Evolutionary conservation across 441 rosid genomes (phyloP), one percentile per base, ranked within the genome.

Genomic region (Populus hybrid): DNA sequence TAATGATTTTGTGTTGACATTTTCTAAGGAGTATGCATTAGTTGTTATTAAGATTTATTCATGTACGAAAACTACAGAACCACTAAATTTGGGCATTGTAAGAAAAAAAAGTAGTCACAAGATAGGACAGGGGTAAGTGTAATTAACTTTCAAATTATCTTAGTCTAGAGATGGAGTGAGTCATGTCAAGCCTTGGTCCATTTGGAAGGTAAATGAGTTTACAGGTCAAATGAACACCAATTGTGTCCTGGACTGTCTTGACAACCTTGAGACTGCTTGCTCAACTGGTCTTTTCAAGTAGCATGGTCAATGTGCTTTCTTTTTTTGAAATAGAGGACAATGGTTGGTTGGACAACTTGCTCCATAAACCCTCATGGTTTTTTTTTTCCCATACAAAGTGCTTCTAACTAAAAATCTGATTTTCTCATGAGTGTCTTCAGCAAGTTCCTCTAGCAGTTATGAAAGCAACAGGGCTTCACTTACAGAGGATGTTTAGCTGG

Each of bases 1-100:
- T 35, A 72, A 40, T 6, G 74, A 67, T 73, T 78, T 31, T 53
- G 7, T 33, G 35, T 68, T 69, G 56, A 14, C 31, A 29, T 72
- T 65, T 3, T 18, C 28, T 23, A 16, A 69, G 36, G 2, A 3
- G 50, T 74, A 74, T 50, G 36, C 26, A 26, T 24, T 71, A 18
- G n/a, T 61, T 72, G 45, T 35, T 29, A 31, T 35, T 67, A 66
- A 36, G 73, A 53, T 21, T 50, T 33, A 68, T 74, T 63, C 7
- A 79, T 68, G 1, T 68, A 50, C 50, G 1, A 40, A 24, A 7
- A 1, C 56, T 31, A 2, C 11, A 21, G 12, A 29, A 1, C 26
- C 18, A 31, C 18, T 50, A 21, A 40, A 72, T 69, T 61, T 76
- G 61, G 73, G 29, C 4, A 53, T 72, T 71, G 24, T 31, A 14